A percentile compares a stretch with the other conserved stretches of the same genome.
Evolutionary conservation across 257 asterid species (phyloP).

Genomic region (Solanum virginianum): DNA sequence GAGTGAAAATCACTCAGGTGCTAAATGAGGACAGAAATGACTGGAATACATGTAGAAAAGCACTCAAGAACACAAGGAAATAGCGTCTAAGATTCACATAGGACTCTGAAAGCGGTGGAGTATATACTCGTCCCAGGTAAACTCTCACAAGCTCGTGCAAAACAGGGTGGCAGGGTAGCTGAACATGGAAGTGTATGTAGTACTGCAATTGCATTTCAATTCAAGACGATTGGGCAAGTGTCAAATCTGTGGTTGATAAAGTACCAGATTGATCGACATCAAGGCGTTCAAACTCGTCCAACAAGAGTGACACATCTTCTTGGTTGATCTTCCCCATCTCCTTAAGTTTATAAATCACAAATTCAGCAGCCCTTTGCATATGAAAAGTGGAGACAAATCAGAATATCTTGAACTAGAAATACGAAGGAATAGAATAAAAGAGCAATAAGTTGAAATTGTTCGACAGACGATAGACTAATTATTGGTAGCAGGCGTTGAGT

Average conservation of each 20-base stretch:
- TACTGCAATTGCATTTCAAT: neutral
- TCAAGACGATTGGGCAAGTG: constrained; percentile 51
- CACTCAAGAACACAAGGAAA: neutral
- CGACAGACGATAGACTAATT: neutral
- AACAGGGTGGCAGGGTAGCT: neutral
- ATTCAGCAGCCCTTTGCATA: constrained; percentile 62
- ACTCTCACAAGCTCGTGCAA: neutral
- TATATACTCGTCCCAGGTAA: neutral
- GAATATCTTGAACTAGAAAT: neutral
- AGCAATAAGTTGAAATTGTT: neutral
- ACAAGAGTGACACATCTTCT: constrained; percentile 46
- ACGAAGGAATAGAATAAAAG: neutral
- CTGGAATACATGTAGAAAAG: neutral
- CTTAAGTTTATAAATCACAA: constrained; percentile 55
- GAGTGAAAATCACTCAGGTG: neutral
- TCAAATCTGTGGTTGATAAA: constrained; percentile 44
- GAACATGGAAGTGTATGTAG: neutral
- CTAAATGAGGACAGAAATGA: neutral
- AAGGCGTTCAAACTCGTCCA: constrained; percentile 58
- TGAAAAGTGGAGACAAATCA: neutral
- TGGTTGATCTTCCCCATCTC: constrained; percentile 88
- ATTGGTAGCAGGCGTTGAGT: neutral
- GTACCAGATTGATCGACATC: constrained; percentile 95
- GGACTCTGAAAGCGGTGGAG: neutral
- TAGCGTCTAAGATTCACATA: neutral